These are phyloP conservation scores for Lactarius evosmus DNA, from an alignment of 768 basidiomycete genomes.

Conservation along the genomic window DNA sequence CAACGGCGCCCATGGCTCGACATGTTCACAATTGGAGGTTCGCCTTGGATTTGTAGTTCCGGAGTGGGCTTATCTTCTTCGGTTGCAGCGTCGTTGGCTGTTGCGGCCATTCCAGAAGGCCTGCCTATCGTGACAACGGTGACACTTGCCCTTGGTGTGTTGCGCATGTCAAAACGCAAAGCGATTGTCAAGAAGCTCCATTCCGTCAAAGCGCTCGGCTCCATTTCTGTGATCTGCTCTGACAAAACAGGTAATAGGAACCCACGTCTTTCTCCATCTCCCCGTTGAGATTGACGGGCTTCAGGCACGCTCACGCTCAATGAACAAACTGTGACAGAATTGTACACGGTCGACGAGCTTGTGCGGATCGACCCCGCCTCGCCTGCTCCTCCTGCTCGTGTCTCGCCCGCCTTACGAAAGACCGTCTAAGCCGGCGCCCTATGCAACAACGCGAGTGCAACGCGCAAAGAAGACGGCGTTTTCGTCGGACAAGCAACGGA, in stretches of 20 bases:
- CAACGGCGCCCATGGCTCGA: slow-evolving; percentile 90
- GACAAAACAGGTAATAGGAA: slow-evolving; percentile 88
- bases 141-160: slow-evolving; percentile 89
- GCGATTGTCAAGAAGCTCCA: slow-evolving; percentile 98
- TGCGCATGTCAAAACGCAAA: slow-evolving; percentile 91
- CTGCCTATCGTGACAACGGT: slow-evolving; percentile 97
- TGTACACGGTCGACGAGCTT: slow-evolving; percentile 84
- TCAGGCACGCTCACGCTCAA: slow-evolving; percentile 90
- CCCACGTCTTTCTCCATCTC: not conserved
- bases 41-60: slow-evolving; percentile 29
- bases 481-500: slow-evolving; percentile 91
- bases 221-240: slow-evolving; percentile 95
- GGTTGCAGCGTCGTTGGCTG: slow-evolving; percentile 83
- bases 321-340: slow-evolving; percentile 91
- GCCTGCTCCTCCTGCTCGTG: slow-evolving; percentile 38
- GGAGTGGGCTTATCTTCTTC: no score
- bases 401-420: slow-evolving; percentile 68
- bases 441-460: slow-evolving; percentile 78
- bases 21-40: slow-evolving; percentile 99
- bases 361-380: slow-evolving; percentile 59
- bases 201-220: slow-evolving; percentile 90
- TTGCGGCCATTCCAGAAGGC: slow-evolving; percentile 98
- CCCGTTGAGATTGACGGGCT: not conserved
- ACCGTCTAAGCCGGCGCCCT: slow-evolving; percentile 79
- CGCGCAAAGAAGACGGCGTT: slow-evolving; percentile 59